Percentiles rank a stretch among this genome's conserved stretches.
Conservation (phyloP, 1,284 basidiomycete genomes). For the Trametes hirsuta region DNA sequence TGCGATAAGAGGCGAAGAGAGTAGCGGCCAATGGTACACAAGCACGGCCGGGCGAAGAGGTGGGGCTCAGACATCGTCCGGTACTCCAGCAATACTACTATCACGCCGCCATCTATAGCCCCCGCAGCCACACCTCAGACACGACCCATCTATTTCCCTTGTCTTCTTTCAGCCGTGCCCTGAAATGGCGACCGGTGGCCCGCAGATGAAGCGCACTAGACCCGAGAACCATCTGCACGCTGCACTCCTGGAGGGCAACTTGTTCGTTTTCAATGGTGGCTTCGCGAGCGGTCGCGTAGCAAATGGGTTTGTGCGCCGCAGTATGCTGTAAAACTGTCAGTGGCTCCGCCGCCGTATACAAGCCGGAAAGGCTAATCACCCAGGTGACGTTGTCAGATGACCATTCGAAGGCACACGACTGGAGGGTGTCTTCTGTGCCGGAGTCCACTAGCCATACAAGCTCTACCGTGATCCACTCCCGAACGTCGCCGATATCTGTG, state of each 20-base stretch:
- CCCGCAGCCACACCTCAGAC: conserved; percentile 50
- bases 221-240: conserved; percentile 27
- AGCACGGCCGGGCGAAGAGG: not conserved
- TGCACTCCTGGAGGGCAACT: conserved; percentile 38
- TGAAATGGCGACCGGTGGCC: conserved; percentile 38
- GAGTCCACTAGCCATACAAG: conserved; percentile 50
- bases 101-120: conserved; percentile 14
- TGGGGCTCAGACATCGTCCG: not conserved
- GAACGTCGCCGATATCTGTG: conserved; percentile 27
- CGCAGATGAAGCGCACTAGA: conserved; percentile 27
- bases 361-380: conserved; percentile 39
- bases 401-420: conserved; percentile 39
- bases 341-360: not conserved
- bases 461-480: conserved; percentile 34
- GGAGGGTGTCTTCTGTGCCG: conserved; percentile 43
- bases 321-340: conserved; percentile 19
- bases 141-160: conserved; percentile 45
- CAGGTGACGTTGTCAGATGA: conserved; percentile 44
- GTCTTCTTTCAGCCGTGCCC: conserved; percentile 36
- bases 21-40: too few relatives aligned
- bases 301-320: conserved; percentile 19
- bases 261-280: conserved; percentile 9
- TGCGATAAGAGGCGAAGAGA: too few relatives aligned
- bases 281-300: conserved; percentile 19
- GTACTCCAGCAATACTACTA: not conserved